phyloP scores from a whole-genome alignment of 441 rosid species.

The Brassica balearica region DNA sequence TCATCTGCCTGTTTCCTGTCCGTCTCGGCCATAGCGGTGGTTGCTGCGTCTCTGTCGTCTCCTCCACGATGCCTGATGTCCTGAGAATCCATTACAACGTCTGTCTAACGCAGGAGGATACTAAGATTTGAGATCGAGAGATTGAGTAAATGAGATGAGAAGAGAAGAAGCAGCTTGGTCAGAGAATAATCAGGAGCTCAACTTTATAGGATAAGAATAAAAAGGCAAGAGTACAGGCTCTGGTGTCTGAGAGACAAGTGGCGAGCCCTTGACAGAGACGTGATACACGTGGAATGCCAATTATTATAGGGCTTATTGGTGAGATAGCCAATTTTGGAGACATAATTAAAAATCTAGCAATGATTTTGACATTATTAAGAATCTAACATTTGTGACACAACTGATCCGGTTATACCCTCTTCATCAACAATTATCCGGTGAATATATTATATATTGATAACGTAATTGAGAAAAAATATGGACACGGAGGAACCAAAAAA shows the following conservation, averaged over 20 bases:
- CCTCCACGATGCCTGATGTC: constrained; percentile 58
- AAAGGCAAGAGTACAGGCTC: constrained; percentile 24
- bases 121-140: neutral
- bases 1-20: constrained; percentile 39
- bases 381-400: too few relatives aligned
- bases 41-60: constrained; percentile 41
- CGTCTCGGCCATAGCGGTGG: constrained; percentile 34
- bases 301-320: neutral
- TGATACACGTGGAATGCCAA: constrained; percentile 47
- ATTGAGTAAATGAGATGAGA: neutral
- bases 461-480: too few relatives aligned
- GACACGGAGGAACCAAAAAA: too few relatives aligned
- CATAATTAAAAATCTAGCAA: too few relatives aligned
- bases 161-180: constrained; percentile 41
- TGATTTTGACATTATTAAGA: too few relatives aligned
- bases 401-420: too few relatives aligned
- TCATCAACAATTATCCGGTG: too few relatives aligned
- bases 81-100: constrained; percentile 59
- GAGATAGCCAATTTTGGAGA: too few relatives aligned
- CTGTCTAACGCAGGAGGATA: neutral
- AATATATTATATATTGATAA: too few relatives aligned
- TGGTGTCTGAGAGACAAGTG: constrained; percentile 50
- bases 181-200: constrained; percentile 34
- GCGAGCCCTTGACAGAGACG: constrained; percentile 30
- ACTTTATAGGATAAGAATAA: neutral